Percentiles rank a stretch among this genome's conserved stretches.
Evolutionary conservation across 257 asterid species (phyloP).

Genomic region (Solanum microdontum): DNA sequence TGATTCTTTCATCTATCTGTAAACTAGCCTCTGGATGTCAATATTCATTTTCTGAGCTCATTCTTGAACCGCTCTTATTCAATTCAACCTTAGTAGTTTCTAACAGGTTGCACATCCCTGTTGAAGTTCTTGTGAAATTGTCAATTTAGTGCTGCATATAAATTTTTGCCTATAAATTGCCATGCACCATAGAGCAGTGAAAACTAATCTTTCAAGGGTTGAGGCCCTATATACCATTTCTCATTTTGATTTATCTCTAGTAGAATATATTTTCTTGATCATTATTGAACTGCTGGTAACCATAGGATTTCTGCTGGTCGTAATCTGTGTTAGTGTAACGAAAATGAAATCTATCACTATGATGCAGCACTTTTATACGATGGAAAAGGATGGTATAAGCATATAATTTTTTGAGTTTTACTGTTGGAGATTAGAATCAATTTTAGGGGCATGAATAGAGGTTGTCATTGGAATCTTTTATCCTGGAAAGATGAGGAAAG

Average conservation of each 20-base stretch:
- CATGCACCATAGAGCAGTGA: not conserved
- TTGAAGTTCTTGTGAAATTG: not conserved
- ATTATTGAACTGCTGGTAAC: not conserved
- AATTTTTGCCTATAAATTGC: not conserved
- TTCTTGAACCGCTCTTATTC: not conserved
- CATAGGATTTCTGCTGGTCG: not conserved
- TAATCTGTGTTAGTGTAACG: not conserved
- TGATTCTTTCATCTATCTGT: not conserved
- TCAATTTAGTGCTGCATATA: not conserved
- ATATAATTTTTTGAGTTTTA: not conserved
- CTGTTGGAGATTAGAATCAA: not conserved
- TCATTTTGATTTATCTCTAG: not conserved
- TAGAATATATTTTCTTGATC: not conserved
- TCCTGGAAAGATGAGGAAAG: conserved; percentile 25
- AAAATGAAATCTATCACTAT: not conserved
- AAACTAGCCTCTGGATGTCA: not conserved
- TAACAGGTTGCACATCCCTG: not conserved
- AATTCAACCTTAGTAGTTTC: not conserved
- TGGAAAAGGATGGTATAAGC: not conserved
- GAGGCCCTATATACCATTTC: not conserved
- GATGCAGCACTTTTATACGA: not conserved
- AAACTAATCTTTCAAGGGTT: not conserved
- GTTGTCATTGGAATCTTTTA: conserved; percentile 10
- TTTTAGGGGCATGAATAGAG: conserved; percentile 3
- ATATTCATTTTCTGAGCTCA: not conserved